These are phyloP conservation scores for Carex myosuroides DNA, from an alignment of 176 grass and related monocot species.

Conservation along the genomic window DNA sequence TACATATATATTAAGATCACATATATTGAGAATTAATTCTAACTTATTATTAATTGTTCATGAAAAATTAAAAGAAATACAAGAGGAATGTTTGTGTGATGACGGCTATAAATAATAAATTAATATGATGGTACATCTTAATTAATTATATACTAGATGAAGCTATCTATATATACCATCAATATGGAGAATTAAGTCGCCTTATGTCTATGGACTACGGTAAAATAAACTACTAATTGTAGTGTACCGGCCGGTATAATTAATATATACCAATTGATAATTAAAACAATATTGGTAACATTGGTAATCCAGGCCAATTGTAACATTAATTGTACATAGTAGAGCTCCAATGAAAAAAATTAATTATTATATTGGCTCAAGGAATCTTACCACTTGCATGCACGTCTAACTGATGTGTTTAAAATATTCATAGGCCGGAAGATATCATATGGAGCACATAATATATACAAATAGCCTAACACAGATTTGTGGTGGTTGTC, in stretches of 20 bases:
- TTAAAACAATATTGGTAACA: too few relatives aligned
- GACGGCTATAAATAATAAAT: not conserved
- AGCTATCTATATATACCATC: not conserved
- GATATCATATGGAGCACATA: not conserved
- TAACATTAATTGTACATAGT: not conserved
- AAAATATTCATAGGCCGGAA: slow-evolving; percentile 5
- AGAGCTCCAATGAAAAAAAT: not conserved
- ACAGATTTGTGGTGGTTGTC: slow-evolving; percentile 6
- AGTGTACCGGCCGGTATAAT: not conserved
- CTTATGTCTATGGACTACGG: not conserved
- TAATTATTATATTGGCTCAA: not conserved
- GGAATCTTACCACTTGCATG: slow-evolving; percentile 28
- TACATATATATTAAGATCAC: not conserved
- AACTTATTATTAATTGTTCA: not conserved
- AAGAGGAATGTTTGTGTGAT: not conserved
- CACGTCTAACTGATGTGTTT: slow-evolving; percentile 22
- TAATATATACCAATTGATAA: not conserved
- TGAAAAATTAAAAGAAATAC: too few relatives aligned
- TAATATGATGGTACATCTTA: not conserved
- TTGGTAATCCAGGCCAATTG: not conserved
- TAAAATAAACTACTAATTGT: not conserved
- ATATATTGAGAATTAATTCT: not conserved
- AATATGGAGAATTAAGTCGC: not conserved
- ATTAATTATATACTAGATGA: not conserved
- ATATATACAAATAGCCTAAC: not conserved